Evolutionary conservation across 768 basidiomycete genomes (phyloP), one percentile per base, ranked within the genome.

Genomic region (Lentinula edodes): DNA sequence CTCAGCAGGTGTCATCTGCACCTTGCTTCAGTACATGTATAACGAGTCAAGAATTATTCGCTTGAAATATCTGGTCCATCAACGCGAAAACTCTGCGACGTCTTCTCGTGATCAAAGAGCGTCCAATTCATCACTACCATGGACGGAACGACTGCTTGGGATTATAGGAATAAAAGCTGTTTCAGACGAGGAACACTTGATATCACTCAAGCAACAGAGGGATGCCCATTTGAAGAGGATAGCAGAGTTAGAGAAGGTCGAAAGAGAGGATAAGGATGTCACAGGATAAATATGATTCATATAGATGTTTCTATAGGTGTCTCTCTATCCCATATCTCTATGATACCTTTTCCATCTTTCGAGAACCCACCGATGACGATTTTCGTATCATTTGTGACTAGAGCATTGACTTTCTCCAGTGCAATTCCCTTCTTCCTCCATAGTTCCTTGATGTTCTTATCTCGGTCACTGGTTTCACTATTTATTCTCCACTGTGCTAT

Each of bases 131-230:
- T 45, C 61, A 48, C 59, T 38, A 60, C 64, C 80, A 6, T 62
- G 75, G 15, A 66, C 70, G 18, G 75, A 83, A 52, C 75, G 76
- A 9, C 62, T 87, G 3, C 65, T 86, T 62, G 10, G 39, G 18
- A 28, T n/a, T 66, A 64, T 90, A 42, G 85, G 88, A 1, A 69
- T 91, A 20, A 75, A 74, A 38, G 79, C 75, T 55, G 68, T 94
- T 3, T 80, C 90, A 6, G 86, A 94, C 64, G 88, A 93, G 52
- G 87, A 89, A 63, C 91, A 91, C 65, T 65, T 93, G 56, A 70
- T 70, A 34, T 81, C 79, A 62, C 68, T 93, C 68, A 85, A 80
- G 69, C 75, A 74, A 57, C 80, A 86, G 52, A 78, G 89, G 64
- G 81, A 83, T 4, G 72, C 71, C 8, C 75, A 89, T 66, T 67